Conservation (phyloP, 805 yeast species). For the Ogataea pini region DNA sequence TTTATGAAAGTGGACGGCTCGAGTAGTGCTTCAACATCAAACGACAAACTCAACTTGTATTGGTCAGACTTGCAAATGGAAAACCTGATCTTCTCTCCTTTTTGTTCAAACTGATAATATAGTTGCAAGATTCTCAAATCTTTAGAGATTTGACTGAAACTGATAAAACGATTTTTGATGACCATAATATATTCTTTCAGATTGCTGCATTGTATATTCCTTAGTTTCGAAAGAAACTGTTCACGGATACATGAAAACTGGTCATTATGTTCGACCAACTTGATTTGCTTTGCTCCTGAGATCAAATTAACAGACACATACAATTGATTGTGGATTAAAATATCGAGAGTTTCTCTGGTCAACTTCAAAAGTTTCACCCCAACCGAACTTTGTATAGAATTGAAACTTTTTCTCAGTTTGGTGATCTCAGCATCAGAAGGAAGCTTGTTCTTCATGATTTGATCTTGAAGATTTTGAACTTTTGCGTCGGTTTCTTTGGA, state of each 20-base stretch:
- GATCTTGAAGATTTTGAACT: slow-evolving; percentile 4
- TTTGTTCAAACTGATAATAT: slow-evolving; percentile 12
- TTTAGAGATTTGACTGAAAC: slow-evolving; percentile 11
- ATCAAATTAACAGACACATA: slow-evolving; percentile 8
- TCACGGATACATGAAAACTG: slow-evolving; percentile 9
- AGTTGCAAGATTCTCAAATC: slow-evolving; percentile 17
- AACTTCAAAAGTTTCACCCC: slow-evolving; percentile 16
- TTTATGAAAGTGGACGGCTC: slow-evolving; percentile 9
- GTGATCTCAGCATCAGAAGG: slow-evolving; percentile 24
- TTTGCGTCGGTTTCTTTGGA: slow-evolving; percentile 3
- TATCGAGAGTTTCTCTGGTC: slow-evolving; percentile 2
- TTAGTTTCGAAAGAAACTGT: background rate
- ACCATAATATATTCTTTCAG: slow-evolving; percentile 13
- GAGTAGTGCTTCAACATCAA: slow-evolving; percentile 11
- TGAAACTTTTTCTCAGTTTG: slow-evolving; percentile 14
- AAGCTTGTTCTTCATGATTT: slow-evolving; percentile 11
- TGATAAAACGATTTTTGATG: background rate
- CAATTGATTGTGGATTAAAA: slow-evolving; percentile 11
- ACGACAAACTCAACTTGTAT: slow-evolving; percentile 14
- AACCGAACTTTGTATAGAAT: slow-evolving; percentile 12
- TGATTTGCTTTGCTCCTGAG: slow-evolving; percentile 6
- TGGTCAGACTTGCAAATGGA: slow-evolving; percentile 11
- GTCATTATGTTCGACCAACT: background rate
- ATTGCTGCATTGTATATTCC: background rate
- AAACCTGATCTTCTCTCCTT: slow-evolving; percentile 4